Percentiles rank a stretch among this genome's conserved stretches.
phyloP scores from a whole-genome alignment of 2,329 filamentous ascomycete species.

The Colletotrichum sp. region DNA sequence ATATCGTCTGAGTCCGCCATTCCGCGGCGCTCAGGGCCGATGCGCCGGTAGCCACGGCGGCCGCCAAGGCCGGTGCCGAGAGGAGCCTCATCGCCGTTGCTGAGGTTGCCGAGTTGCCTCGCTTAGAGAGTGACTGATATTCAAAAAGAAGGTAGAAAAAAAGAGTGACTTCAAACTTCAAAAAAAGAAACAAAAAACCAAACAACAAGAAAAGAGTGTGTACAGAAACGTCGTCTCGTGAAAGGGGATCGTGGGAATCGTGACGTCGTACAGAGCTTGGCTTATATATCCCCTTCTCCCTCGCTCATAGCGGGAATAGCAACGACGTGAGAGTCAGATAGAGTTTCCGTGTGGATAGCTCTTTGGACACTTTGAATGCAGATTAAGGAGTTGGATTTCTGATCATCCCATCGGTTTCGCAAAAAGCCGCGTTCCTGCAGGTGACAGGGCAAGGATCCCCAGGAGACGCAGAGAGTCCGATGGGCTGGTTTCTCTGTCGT shows the following conservation, averaged over 20 bases:
- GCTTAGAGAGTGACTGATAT: slow-evolving; percentile 8
- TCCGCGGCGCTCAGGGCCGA: slow-evolving; percentile 29
- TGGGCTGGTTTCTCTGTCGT: not conserved
- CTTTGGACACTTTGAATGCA: not conserved
- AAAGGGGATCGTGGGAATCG: not conserved
- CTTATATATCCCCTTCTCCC: slow-evolving; percentile 1
- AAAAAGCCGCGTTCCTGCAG: not conserved
- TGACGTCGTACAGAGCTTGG: not conserved
- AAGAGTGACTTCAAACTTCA: not conserved
- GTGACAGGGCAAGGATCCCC: not conserved
- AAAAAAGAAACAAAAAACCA: not conserved
- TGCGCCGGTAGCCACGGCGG: not conserved
- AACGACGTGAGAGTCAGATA: not conserved
- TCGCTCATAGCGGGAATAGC: not conserved
- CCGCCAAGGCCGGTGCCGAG: not conserved
- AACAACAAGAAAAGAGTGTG: slow-evolving; percentile 8
- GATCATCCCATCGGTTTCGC: not conserved
- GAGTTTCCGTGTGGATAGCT: not conserved
- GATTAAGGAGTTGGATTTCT: not conserved
- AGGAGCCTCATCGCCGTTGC: slow-evolving; percentile 4
- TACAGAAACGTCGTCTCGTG: slow-evolving; percentile 6
- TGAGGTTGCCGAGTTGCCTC: not conserved
- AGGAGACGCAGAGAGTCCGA: not conserved
- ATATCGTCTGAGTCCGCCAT: slow-evolving; percentile 62
- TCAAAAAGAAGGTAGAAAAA: not conserved